Percentiles rank a stretch among this genome's conserved stretches.
phyloP scores from a whole-genome alignment of 139 green algal species.

The Chlorella sorokiniana region DNA sequence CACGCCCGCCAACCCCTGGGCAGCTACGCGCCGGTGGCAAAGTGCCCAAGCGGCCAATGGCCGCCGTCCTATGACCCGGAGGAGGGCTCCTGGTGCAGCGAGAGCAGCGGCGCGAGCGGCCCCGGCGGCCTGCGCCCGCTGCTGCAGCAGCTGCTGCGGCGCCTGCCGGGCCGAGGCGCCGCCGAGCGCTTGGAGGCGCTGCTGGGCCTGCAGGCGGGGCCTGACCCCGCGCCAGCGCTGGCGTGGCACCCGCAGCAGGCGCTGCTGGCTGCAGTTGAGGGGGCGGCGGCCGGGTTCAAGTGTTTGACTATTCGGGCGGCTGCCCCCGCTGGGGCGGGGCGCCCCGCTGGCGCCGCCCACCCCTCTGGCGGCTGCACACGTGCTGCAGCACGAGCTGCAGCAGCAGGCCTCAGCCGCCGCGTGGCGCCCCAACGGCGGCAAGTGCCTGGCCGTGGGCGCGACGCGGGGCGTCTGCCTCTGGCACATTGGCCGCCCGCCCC shows the following conservation, averaged over 20 bases:
- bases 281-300: not conserved
- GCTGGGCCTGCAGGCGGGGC: not conserved
- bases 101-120: not conserved
- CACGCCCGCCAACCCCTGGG: not conserved
- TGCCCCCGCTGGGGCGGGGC: constrained; percentile 19
- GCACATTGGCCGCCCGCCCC: constrained; percentile 12
- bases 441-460: constrained; percentile 15
- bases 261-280: constrained; percentile 13
- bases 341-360: not conserved
- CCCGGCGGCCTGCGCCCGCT: constrained; percentile 4
- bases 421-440: constrained; percentile 21
- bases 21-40: not conserved
- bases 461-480: constrained; percentile 26
- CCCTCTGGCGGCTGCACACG: not conserved
- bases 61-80: not conserved
- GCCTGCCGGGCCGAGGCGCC: constrained; percentile 8
- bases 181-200: not conserved
- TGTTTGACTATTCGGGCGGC: constrained; percentile 17
- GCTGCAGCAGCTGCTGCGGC: not conserved
- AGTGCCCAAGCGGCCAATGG: constrained; percentile 26
- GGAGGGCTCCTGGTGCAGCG: constrained; percentile 1
- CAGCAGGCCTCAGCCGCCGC: not conserved
- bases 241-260: constrained; percentile 27
- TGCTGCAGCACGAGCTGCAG: constrained; percentile 33
- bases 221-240: not conserved